Evolutionary conservation across 129 eudicot genomes (phyloP).

Genomic region (Gnaphalium uliginosum): DNA sequence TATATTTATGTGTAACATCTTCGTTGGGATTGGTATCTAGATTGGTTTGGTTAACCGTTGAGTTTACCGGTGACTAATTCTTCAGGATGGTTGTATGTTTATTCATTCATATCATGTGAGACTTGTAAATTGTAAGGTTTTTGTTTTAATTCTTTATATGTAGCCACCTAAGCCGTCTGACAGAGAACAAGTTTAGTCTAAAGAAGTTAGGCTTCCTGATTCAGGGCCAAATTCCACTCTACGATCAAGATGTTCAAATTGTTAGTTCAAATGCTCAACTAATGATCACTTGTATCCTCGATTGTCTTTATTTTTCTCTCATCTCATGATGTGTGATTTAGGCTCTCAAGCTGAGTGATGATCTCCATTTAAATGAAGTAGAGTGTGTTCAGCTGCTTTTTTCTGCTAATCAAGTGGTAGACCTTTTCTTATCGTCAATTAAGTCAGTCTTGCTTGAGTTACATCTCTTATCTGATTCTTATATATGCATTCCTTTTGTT

Average conservation of each 20-base stretch:
- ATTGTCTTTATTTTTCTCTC: slow-evolving; percentile 5
- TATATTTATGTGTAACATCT: slow-evolving; percentile 2
- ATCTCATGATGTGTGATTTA: slow-evolving; percentile 28
- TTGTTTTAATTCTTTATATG: slow-evolving; percentile 17
- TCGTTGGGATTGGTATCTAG: neutral
- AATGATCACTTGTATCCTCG: slow-evolving; percentile 8
- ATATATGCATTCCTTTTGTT: slow-evolving; percentile 19
- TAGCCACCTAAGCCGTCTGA: slow-evolving; percentile 85
- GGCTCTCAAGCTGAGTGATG: slow-evolving; percentile 93
- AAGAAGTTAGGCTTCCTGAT: slow-evolving; percentile 90
- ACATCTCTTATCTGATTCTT: slow-evolving; percentile 23
- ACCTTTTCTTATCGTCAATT: slow-evolving; percentile 17
- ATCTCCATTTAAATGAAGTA: slow-evolving; percentile 91
- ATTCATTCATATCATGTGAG: slow-evolving; percentile 12
- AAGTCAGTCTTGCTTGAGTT: slow-evolving; percentile 7
- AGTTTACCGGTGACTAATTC: neutral
- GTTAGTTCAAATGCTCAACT: slow-evolving; percentile 44
- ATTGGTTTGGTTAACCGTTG: neutral
- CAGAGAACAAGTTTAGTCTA: slow-evolving; percentile 78
- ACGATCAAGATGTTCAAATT: slow-evolving; percentile 94
- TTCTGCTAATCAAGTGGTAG: slow-evolving; percentile 94
- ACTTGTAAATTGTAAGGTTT: slow-evolving; percentile 4
- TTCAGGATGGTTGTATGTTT: slow-evolving; percentile 15
- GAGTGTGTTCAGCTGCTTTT: slow-evolving; percentile 79
- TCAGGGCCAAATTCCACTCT: slow-evolving; percentile 71